phyloP scores from a whole-genome alignment of 352 stramenopile species.

The Globisporangium emineosum region DNA sequence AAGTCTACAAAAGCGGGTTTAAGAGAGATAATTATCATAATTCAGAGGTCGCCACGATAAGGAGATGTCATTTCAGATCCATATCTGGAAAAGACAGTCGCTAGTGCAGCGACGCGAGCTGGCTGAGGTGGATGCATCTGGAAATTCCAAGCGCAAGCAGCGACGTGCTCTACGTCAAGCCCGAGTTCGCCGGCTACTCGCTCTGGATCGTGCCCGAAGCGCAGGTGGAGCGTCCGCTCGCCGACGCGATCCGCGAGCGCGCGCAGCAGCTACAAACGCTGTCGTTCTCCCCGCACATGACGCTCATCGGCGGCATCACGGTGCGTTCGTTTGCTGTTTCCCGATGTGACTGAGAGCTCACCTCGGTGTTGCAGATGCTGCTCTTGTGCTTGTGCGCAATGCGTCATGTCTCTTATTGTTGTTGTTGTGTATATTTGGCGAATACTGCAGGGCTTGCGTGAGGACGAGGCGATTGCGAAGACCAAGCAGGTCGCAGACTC shows the following conservation, averaged over 20 bases:
- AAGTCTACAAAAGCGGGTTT: too few relatives aligned
- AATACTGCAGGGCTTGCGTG: conserved; percentile 23
- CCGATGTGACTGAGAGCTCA: not conserved
- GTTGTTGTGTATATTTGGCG: not conserved
- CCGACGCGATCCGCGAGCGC: conserved; percentile 32
- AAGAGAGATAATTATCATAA: too few relatives aligned
- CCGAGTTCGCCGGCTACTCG: conserved; percentile 57
- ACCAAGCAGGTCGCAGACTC: conserved; percentile 34
- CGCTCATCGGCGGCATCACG: conserved; percentile 46
- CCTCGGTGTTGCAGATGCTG: too few relatives aligned
- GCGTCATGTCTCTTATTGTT: not conserved
- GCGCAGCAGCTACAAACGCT: conserved; percentile 38
- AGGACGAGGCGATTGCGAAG: conserved; percentile 25
- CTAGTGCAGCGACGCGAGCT: too few relatives aligned
- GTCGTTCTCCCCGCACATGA: conserved; percentile 56
- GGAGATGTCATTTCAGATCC: too few relatives aligned
- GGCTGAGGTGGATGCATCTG: too few relatives aligned
- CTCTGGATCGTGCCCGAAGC: conserved; percentile 48
- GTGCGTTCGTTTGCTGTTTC: conserved; percentile 9
- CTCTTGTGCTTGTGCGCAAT: not conserved
- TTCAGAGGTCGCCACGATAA: too few relatives aligned
- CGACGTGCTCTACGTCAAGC: conserved; percentile 27
- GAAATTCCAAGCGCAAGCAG: too few relatives aligned
- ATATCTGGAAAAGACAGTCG: too few relatives aligned
- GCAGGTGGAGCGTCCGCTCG: conserved; percentile 19